Base-by-base conservation (phyloP, 495 filamentous ascomycete species). In the Penicillium antarcticum region DNA sequence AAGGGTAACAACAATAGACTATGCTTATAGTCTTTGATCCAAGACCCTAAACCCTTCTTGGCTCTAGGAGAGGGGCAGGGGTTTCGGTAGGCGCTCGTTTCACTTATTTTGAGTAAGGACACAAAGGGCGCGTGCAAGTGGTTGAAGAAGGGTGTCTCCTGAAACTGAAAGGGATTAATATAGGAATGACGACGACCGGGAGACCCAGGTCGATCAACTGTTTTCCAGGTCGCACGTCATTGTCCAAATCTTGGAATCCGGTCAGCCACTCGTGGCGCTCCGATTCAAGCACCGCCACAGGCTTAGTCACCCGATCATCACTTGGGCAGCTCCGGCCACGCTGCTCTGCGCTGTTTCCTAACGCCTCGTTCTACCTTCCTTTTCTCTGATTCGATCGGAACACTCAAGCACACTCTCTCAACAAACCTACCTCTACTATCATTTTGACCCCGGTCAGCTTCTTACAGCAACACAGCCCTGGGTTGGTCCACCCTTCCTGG, bases 401-500 rank as follows among this genome's bases (percentile, higher is more conserved):
- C 29, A 26, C 33, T 38, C 21, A 2, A 21, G 17, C 1, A 3
- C 33, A 10, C 38, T 17, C 43, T 19, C 19, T 18, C 33, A 18
- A 17, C 23, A 18, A 24, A 40, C 34, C 14, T n/a, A 13, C 13
- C 8, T 6, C 14, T 41, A 18, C 31, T 6, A 24, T 24, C 31
- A 32, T 11, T 6, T 49, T 13, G 5, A 4, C 32, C 19, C 1
- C 13, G 16, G n/a, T 34, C 43, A 12, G 41, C 24, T 44, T 16
- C 33, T 31, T 23, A 43, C 41, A 48, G 23, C 49, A 21, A 40
- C 61, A 50, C 62, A 54, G 53, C 59, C 55, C 61, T 61, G 59
- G 66, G 56, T 55, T 63, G 57, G 61, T 48, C 49, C 54, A 61
- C 58, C 60, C 56, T 61, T 54, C 58, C 57, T 63, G 55, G 60